Conservation (phyloP, 148 eudicot species). For the Arctostaphylos glauca region DNA sequence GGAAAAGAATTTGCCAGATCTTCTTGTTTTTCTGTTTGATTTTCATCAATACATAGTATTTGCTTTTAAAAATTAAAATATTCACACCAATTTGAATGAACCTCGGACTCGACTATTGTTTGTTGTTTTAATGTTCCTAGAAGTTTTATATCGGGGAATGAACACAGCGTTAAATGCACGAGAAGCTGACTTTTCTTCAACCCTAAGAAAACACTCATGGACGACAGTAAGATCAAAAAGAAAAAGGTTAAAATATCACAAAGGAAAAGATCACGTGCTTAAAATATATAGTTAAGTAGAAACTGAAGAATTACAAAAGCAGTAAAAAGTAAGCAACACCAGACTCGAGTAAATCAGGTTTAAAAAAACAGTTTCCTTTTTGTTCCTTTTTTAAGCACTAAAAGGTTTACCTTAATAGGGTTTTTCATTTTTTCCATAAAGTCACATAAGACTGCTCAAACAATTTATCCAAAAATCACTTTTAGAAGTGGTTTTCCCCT, state of each 20-base stretch:
- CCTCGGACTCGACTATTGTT: background rate
- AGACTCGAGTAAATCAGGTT: background rate
- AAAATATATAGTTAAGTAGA: background rate
- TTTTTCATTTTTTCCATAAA: background rate
- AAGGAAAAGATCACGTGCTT: background rate
- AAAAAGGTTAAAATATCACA: background rate
- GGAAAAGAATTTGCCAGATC: background rate
- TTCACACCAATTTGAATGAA: too few species aligned
- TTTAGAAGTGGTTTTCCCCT: background rate
- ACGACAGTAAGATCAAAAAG: background rate
- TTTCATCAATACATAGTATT: too few species aligned
- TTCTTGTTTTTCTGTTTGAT: too few species aligned
- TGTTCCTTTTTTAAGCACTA: background rate
- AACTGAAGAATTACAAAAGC: background rate
- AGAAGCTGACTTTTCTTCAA: background rate
- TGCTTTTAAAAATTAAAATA: too few species aligned
- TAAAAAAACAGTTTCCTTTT: background rate
- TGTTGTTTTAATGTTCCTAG: background rate
- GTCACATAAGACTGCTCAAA: background rate
- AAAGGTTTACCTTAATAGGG: background rate
- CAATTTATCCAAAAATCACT: background rate
- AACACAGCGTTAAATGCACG: background rate
- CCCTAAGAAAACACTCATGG: background rate
- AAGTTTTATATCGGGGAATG: background rate
- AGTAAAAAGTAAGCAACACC: background rate